These are phyloP conservation scores for Nakazawaea populi DNA, from an alignment of 805 yeast species.

Conservation along the genomic window DNA sequence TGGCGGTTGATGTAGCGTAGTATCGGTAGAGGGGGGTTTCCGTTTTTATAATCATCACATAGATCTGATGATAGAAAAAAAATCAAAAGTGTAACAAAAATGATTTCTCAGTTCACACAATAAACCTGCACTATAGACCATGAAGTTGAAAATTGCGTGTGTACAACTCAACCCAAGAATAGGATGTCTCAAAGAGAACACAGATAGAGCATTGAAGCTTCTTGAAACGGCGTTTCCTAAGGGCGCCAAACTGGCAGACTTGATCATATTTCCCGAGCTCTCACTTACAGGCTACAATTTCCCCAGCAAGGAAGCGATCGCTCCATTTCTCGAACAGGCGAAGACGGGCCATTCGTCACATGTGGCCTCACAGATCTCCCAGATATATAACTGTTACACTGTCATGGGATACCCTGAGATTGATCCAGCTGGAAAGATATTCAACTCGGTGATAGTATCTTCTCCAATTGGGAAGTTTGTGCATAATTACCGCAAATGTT, in stretches of 20 bases:
- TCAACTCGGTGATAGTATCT: constrained; percentile 68
- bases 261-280: constrained; percentile 78
- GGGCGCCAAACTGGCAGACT: constrained; percentile 37
- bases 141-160: constrained; percentile 54
- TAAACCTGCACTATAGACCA: constrained; percentile 12
- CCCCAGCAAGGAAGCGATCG: constrained; percentile 35
- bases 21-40: too few species aligned
- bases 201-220: constrained; percentile 37
- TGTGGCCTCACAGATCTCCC: constrained; percentile 54
- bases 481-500: constrained; percentile 69
- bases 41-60: too few species aligned
- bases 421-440: constrained; percentile 27
- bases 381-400: constrained; percentile 51
- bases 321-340: constrained; percentile 49
- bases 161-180: constrained; percentile 64
- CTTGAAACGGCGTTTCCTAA: constrained; percentile 25
- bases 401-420: constrained; percentile 80
- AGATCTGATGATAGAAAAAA: neutral
- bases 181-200: constrained; percentile 53
- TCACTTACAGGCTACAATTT: constrained; percentile 85
- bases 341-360: constrained; percentile 42
- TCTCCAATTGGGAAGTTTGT: constrained; percentile 52
- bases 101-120: constrained; percentile 14
- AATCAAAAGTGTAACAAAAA: neutral
- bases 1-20: too few species aligned